phyloP scores from a whole-genome alignment of 768 basidiomycete genomes.

The Rhizopogon vinicolor region DNA sequence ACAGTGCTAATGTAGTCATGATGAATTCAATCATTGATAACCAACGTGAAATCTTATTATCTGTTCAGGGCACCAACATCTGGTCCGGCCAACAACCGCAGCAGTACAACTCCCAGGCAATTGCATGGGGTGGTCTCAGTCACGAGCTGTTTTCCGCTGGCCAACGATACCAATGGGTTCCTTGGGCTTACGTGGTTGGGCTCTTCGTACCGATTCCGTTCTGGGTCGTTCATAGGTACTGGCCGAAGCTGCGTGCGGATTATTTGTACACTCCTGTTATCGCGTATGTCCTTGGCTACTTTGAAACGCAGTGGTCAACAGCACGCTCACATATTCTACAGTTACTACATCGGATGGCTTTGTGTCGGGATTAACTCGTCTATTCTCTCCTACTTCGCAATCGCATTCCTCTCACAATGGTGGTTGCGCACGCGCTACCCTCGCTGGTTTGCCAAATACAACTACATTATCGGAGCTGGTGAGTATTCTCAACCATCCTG shows the following conservation, averaged over 20 bases:
- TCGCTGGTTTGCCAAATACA: slow-evolving; percentile 33
- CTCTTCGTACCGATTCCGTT: slow-evolving; percentile 35
- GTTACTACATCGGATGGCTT: slow-evolving; percentile 14
- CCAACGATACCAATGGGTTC: slow-evolving; percentile 34
- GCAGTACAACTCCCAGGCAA: no score
- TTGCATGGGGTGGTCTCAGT: slow-evolving; percentile 15
- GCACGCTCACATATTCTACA: slow-evolving; percentile 7
- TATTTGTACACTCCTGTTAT: slow-evolving; percentile 26
- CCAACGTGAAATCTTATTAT: no score
- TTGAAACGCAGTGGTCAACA: not conserved
- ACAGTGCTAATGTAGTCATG: no score
- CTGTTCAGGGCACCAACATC: no score
- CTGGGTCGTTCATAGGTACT: slow-evolving; percentile 33
- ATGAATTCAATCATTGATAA: no score
- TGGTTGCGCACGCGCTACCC: slow-evolving; percentile 33
- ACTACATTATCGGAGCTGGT: slow-evolving; percentile 39
- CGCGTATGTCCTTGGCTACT: slow-evolving; percentile 7
- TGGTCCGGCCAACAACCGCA: no score
- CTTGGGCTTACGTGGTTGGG: slow-evolving; percentile 29
- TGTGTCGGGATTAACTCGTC: slow-evolving; percentile 25
- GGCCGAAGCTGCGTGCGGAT: slow-evolving; percentile 26
- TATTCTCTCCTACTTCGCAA: slow-evolving; percentile 6
- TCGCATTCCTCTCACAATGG: slow-evolving; percentile 33
- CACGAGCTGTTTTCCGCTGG: slow-evolving; percentile 28
- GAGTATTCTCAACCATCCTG: not conserved